Conservation (phyloP, 139 green algal genomes). For the Chlorella ohadii region DNA sequence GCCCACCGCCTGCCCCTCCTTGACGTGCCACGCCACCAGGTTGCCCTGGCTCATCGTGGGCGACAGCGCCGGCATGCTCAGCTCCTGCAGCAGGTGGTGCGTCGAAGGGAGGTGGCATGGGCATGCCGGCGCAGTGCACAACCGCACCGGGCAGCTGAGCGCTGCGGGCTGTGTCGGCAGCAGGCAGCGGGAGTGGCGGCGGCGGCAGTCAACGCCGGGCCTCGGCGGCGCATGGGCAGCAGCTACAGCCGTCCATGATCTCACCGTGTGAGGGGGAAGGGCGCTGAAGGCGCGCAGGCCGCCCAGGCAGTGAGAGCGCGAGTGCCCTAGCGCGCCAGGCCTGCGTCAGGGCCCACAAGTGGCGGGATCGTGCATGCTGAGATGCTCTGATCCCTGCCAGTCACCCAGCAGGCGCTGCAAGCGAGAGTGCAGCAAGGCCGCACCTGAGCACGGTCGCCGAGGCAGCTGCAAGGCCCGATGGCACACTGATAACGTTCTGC, state of each 20-base stretch:
- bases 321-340: background rate
- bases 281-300: slow-evolving; percentile 7
- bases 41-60: slow-evolving; percentile 92
- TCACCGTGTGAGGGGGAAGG: slow-evolving; percentile 36
- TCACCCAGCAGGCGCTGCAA: too few species aligned
- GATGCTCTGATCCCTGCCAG: too few species aligned
- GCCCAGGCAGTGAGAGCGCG: background rate
- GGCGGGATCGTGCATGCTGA: too few species aligned
- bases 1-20: slow-evolving; percentile 73
- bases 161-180: too few species aligned
- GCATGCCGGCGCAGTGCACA: too few species aligned
- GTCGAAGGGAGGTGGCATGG: too few species aligned
- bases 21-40: slow-evolving; percentile 65
- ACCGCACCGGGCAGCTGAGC: too few species aligned
- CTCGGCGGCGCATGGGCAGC: background rate
- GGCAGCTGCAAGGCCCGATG: too few species aligned
- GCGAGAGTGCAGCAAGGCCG: too few species aligned
- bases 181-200: background rate
- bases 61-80: slow-evolving; percentile 90
- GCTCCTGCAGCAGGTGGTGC: slow-evolving; percentile 51
- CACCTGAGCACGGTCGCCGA: too few species aligned
- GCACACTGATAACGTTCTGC: too few species aligned
- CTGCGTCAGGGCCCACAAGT: background rate
- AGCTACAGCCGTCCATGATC: background rate
- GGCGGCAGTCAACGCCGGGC: background rate